Evolutionary conservation across 176 grass and related monocot species (phyloP), one percentile per base, ranked within the genome.

Genomic region (Aegilops umbellulata): DNA sequence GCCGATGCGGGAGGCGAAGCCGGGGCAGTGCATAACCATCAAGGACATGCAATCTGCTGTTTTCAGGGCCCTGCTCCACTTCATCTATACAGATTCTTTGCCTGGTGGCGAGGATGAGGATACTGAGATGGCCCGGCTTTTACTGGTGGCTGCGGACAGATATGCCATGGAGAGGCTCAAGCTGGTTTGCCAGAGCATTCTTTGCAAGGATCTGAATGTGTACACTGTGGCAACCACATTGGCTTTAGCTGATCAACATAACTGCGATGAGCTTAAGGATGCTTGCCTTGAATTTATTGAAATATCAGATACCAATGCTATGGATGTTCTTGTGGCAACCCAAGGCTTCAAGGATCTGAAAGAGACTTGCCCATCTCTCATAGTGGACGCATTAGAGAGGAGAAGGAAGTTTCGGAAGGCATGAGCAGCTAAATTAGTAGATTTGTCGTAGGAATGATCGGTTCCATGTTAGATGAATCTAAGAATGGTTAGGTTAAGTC

Each of bases 231-330:
- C 70, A 7, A 82, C 84, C 25, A 86, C 79, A 10, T 47, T 87
- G 19, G 62, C 23, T 27, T 66, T 90, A 3, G 71, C 84, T 38
- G 84, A 87, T 20, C 78, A 78, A 8, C 84, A 87, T 51, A 31
- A 53, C 29, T 79, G 84, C 0, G 16, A 6, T 3, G 3, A 7
- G 1, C 79, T 87, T 26, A 87, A 90, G 51, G 60, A 32, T 25
- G 25, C 23, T 60, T 85, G 87, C 62, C 17, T 74, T 46, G 13
- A 74, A 4, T 74, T 27, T 27, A 80, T 80, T 0, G 19, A 66
- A 14, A 20, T 20, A 10, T 67, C 78, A 5, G 41, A 31, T 19
- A 22, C 7, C 11, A 80, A 31, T 10, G 27, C 22, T 7, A 80
- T 66, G 78, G 38, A 80, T 46, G 61, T 1, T 46, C 17, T 46